These are phyloP conservation scores for Aureobasidium zeae DNA, from an alignment of 2,329 filamentous ascomycete genomes.

Conservation along the genomic window DNA sequence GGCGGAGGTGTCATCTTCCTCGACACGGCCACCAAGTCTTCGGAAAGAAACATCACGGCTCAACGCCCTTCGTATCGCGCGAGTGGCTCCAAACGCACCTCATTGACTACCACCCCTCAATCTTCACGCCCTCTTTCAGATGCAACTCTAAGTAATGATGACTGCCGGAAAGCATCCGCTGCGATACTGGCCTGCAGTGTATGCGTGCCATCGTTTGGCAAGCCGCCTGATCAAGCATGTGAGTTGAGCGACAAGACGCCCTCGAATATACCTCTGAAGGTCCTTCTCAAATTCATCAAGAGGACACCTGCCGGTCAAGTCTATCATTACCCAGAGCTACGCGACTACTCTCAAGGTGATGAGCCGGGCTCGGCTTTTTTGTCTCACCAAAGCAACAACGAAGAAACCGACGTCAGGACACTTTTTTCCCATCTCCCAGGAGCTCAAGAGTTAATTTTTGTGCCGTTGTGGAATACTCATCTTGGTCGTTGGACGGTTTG, in stretches of 20 bases:
- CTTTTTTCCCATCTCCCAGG: conserved; percentile 32
- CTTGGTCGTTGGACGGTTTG: conserved; percentile 22
- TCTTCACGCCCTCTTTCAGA: conserved; percentile 1
- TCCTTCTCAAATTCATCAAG: conserved; percentile 7
- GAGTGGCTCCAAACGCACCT: neutral
- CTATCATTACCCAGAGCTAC: conserved; percentile 3
- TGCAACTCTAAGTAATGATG: neutral
- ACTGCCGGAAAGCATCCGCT: neutral
- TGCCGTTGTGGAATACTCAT: conserved; percentile 43
- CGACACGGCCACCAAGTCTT: neutral
- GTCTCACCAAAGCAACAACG: neutral
- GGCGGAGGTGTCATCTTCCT: conserved; percentile 7
- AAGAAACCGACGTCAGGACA: conserved; percentile 19
- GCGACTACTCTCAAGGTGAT: neutral
- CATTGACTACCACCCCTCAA: neutral
- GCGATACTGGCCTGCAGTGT: conserved; percentile 6
- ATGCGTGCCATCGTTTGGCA: neutral
- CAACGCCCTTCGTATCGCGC: neutral
- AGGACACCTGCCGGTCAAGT: neutral
- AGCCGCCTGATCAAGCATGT: neutral
- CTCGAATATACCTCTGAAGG: conserved; percentile 1
- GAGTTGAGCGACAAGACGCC: neutral
- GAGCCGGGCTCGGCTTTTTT: neutral
- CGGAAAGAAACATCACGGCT: neutral
- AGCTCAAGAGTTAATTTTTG: conserved; percentile 40